Conservation (phyloP, 345 rosid species). For the Carallia pectinifolia region DNA sequence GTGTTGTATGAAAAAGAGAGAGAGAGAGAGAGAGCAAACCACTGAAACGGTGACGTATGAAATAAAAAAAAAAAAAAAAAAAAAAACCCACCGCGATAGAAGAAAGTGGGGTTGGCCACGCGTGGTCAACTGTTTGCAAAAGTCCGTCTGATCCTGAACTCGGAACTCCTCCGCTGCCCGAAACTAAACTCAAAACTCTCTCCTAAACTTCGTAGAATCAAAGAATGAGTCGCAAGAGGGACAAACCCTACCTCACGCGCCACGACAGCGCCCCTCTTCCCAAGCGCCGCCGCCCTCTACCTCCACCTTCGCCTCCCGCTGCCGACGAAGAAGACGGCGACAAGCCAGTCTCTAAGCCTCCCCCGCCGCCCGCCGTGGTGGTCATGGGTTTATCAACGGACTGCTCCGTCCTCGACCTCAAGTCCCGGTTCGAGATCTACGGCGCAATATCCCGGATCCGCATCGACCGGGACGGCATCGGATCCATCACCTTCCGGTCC, state of each 20-base stretch:
- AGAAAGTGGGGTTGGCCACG: no score
- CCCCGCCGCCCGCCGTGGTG: slow-evolving; percentile 63
- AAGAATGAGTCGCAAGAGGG: slow-evolving; percentile 57
- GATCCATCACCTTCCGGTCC: slow-evolving; percentile 57
- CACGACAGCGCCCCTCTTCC: slow-evolving; percentile 31
- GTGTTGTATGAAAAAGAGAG: no score
- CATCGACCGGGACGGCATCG: slow-evolving; percentile 62
- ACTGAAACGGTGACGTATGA: no score
- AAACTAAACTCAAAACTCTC: not conserved
- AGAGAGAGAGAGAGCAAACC: no score
- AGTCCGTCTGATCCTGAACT: no score
- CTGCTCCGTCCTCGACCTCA: slow-evolving; percentile 87
- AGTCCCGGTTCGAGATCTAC: slow-evolving; percentile 91
- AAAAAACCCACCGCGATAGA: no score
- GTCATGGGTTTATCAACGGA: slow-evolving; percentile 52
- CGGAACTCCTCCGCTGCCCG: not conserved
- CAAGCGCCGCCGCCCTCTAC: slow-evolving; percentile 59
- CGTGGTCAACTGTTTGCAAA: no score
- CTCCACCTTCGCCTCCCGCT: slow-evolving; percentile 29
- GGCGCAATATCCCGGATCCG: slow-evolving; percentile 84
- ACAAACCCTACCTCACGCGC: slow-evolving; percentile 49
- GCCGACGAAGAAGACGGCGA: slow-evolving; percentile 28
- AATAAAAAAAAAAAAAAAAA: no score
- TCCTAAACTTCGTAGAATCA: no score
- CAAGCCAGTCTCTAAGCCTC: slow-evolving; percentile 37